Conservation (phyloP, 2,329 filamentous ascomycete genomes). For the Pleomassaria siparia region DNA sequence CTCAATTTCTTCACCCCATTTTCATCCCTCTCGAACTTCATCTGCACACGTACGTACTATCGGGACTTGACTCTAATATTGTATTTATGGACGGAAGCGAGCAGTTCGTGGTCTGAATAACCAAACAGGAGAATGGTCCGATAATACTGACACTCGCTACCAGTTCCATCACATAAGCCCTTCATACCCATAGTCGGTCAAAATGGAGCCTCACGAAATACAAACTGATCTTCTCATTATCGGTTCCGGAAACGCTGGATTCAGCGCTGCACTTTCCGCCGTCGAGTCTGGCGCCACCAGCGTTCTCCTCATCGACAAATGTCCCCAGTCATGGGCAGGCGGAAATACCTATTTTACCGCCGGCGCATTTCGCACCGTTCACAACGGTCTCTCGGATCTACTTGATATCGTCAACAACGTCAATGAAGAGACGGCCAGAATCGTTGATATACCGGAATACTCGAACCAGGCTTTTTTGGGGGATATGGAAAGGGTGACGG, state of each 20-base stretch:
- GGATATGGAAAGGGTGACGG: constrained; percentile 61
- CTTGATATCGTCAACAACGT: constrained; percentile 65
- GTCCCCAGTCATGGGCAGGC: constrained; percentile 60
- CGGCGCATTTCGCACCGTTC: constrained; percentile 61
- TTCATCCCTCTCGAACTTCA: background rate
- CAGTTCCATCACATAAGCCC: background rate
- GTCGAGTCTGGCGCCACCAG: constrained; percentile 43
- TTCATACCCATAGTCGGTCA: too few relatives aligned
- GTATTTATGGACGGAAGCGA: too few relatives aligned
- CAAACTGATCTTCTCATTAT: constrained; percentile 62
- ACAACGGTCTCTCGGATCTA: constrained; percentile 58
- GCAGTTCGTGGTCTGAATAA: too few relatives aligned
- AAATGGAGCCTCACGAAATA: constrained; percentile 23
- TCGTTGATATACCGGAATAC: constrained; percentile 63
- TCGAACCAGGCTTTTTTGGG: constrained; percentile 54
- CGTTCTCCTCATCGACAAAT: constrained; percentile 63
- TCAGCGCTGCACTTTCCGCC: constrained; percentile 61
- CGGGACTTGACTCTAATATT: too few relatives aligned
- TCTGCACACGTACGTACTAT: too few relatives aligned
- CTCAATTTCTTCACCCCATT: background rate
- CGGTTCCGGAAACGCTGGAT: constrained; percentile 66
- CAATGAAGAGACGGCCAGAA: constrained; percentile 43
- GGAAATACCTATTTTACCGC: constrained; percentile 69
- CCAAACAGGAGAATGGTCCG: too few relatives aligned
- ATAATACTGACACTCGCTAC: too few relatives aligned